Evolutionary conservation across 345 rosid species (phyloP).

Genomic region (Adansonia digitata): DNA sequence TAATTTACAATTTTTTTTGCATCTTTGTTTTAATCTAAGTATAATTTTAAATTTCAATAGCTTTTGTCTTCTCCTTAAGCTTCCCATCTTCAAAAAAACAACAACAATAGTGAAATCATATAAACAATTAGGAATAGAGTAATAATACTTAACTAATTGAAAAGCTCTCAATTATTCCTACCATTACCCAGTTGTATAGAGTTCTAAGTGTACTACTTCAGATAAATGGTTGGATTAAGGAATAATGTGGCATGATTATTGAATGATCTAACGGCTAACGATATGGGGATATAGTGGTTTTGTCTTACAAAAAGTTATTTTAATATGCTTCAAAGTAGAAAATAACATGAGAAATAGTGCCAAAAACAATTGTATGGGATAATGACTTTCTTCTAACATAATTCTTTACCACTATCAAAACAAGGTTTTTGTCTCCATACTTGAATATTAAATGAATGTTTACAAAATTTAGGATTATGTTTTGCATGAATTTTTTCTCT

Average conservation of each 20-base stretch:
- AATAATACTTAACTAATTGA: not conserved
- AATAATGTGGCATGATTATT: slow-evolving; percentile 1
- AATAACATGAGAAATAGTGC: not conserved
- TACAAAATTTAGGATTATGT: too few relatives aligned
- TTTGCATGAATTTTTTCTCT: too few relatives aligned
- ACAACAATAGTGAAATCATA: slow-evolving; percentile 3
- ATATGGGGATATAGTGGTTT: not conserved
- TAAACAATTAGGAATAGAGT: not conserved
- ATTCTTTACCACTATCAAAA: not conserved
- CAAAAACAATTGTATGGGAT: too few relatives aligned
- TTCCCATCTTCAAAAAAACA: too few relatives aligned
- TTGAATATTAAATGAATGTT: too few relatives aligned
- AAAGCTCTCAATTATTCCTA: not conserved
- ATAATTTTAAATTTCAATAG: slow-evolving; percentile 14
- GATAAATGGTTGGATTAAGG: slow-evolving; percentile 27
- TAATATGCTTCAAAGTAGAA: not conserved
- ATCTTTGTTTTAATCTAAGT: not conserved
- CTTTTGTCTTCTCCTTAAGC: slow-evolving; percentile 27
- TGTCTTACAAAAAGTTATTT: not conserved
- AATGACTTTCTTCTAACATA: not conserved
- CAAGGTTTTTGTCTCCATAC: not conserved
- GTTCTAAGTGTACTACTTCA: slow-evolving; percentile 4
- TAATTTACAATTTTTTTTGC: not conserved
- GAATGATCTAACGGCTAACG: slow-evolving; percentile 4
- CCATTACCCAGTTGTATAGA: slow-evolving; percentile 3